Evolutionary conservation across 495 filamentous ascomycete species (phyloP).

Genomic region (Thermothielavioides terrestris): DNA sequence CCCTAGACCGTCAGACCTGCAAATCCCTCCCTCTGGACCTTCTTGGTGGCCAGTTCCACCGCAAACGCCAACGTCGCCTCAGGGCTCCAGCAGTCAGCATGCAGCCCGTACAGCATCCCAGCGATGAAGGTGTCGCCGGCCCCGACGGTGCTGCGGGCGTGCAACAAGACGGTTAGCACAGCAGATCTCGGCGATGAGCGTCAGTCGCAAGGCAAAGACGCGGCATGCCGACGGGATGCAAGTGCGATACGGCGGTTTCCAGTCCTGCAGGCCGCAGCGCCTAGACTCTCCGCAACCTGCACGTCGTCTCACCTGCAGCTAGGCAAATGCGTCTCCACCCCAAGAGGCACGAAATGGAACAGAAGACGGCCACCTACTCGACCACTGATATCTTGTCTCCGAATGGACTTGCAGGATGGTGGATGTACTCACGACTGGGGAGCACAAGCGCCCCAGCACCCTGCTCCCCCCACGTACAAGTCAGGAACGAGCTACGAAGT

Average conservation of each 20-base stretch:
- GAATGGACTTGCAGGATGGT: conserved; percentile 39
- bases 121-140: conserved; percentile 72
- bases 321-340: not conserved
- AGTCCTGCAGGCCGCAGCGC: not conserved
- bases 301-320: not conserved
- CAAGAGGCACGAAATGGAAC: not conserved
- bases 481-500: conserved; percentile 42
- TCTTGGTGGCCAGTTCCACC: conserved; percentile 57
- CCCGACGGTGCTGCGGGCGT: conserved; percentile 48
- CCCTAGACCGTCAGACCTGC: conserved; percentile 34
- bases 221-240: not conserved
- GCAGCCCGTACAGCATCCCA: conserved; percentile 56
- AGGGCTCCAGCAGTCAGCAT: conserved; percentile 42
- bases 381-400: conserved; percentile 38
- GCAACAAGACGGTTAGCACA: conserved; percentile 14
- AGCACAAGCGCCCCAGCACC: conserved; percentile 47
- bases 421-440: conserved; percentile 28
- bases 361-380: conserved; percentile 46
- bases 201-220: not conserved
- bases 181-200: not conserved
- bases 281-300: not conserved
- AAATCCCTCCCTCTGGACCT: conserved; percentile 61
- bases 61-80: conserved; percentile 49
- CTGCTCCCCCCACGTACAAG: conserved; percentile 60
- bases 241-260: conserved; percentile 1